These are phyloP conservation scores for Parachaetomium inaequale DNA, from an alignment of 495 filamentous ascomycete genomes.

Conservation along the genomic window DNA sequence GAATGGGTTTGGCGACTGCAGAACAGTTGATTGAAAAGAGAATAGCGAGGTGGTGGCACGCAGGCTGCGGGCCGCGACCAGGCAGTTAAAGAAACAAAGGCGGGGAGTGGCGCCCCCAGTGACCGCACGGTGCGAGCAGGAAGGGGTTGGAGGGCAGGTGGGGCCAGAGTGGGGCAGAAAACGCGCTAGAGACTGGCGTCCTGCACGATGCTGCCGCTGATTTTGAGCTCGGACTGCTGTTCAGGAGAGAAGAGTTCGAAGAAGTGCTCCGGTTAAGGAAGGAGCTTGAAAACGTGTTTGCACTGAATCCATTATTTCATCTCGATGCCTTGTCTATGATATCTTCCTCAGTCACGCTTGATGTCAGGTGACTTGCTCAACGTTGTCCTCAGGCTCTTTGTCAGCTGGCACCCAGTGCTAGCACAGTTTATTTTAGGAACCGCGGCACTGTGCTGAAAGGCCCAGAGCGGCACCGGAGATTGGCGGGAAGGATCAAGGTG, in stretches of 20 bases:
- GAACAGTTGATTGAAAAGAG: slow-evolving; percentile 60
- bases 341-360: too few species aligned
- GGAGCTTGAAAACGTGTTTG: too few species aligned
- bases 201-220: slow-evolving; percentile 33
- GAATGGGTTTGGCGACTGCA: slow-evolving; percentile 57
- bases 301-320: too few species aligned
- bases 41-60: slow-evolving; percentile 54
- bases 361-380: too few species aligned
- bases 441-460: background rate
- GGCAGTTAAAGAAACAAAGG: slow-evolving; percentile 46
- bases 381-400: background rate
- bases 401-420: background rate
- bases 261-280: too few species aligned
- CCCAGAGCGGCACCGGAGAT: slow-evolving; percentile 18
- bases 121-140: slow-evolving; percentile 25
- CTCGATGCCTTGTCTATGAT: too few species aligned
- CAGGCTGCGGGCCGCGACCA: slow-evolving; percentile 46
- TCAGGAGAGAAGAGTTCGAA: background rate
- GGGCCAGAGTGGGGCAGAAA: slow-evolving; percentile 26
- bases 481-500: slow-evolving; percentile 16
- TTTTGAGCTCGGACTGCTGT: background rate
- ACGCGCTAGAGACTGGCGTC: slow-evolving; percentile 15
- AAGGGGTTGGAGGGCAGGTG: slow-evolving; percentile 30
- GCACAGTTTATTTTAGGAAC: background rate
- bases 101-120: slow-evolving; percentile 43